Percentiles rank a stretch among this genome's conserved stretches.
Evolutionary conservation across 345 rosid species (phyloP).

Genomic region (Clarkia xantiana): DNA sequence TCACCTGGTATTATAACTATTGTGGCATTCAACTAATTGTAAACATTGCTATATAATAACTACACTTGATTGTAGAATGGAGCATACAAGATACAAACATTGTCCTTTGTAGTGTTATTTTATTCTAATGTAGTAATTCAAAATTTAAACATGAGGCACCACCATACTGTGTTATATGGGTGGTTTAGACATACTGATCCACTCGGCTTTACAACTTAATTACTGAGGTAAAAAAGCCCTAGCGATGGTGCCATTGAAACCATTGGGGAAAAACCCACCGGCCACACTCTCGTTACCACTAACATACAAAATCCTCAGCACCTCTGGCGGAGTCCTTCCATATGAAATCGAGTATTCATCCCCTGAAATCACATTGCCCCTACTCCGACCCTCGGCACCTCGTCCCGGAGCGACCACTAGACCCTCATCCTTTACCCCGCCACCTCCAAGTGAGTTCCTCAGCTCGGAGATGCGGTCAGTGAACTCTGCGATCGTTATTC

Average conservation of each 20-base stretch:
- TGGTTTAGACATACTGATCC: no score
- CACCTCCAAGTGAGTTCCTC: slow-evolving; percentile 23
- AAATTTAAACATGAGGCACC: no score
- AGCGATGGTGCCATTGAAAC: slow-evolving; percentile 48
- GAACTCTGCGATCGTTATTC: slow-evolving; percentile 28
- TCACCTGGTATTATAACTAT: no score
- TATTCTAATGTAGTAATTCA: no score
- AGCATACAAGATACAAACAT: no score
- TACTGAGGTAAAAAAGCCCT: slow-evolving; percentile 13
- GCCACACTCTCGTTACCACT: slow-evolving; percentile 35
- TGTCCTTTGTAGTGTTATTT: no score
- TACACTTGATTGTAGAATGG: no score
- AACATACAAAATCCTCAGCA: slow-evolving; percentile 52
- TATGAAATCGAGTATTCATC: slow-evolving; percentile 26
- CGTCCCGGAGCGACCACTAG: slow-evolving; percentile 13
- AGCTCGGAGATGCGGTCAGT: slow-evolving; percentile 19
- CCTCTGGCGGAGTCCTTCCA: slow-evolving; percentile 42
- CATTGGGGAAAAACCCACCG: slow-evolving; percentile 59
- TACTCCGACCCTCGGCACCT: slow-evolving; percentile 32
- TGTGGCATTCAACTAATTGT: no score
- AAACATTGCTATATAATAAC: no score
- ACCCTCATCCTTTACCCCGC: slow-evolving; percentile 48
- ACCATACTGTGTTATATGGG: no score
- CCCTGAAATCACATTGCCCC: slow-evolving; percentile 47
- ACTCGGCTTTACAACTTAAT: no score